Percentiles rank a stretch among this genome's conserved stretches.
Evolutionary conservation across 352 stramenopile genomes (phyloP).

Genomic region (Phytophthora sansomeana): DNA sequence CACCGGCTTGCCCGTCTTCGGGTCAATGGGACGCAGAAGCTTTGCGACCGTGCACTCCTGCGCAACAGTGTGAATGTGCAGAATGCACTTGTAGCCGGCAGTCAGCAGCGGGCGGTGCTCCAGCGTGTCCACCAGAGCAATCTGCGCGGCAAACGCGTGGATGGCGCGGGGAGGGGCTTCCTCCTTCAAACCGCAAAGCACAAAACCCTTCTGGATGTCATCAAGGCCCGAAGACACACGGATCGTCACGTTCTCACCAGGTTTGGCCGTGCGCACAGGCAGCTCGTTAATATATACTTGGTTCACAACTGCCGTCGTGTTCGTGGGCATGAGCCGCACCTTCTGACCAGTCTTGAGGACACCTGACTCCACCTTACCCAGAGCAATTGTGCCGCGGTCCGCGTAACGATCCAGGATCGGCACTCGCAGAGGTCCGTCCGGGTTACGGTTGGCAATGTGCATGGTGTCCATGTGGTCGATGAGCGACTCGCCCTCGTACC

Average conservation of each 20-base stretch:
- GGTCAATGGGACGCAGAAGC: constrained; percentile 90
- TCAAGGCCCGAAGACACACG: constrained; percentile 92
- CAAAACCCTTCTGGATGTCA: constrained; percentile 93
- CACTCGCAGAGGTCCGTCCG: constrained; percentile 93
- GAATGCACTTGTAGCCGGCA: constrained; percentile 97
- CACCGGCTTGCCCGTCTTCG: constrained; percentile 91
- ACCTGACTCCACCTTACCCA: constrained; percentile 98
- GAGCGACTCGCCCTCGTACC: constrained; percentile 96
- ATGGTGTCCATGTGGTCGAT: constrained; percentile 94
- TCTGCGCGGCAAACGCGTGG: constrained; percentile 91
- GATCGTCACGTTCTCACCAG: constrained; percentile 98
- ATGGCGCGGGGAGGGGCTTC: constrained; percentile 63
- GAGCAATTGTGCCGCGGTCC: constrained; percentile 96
- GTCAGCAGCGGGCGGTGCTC: constrained; percentile 97
- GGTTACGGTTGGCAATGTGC: constrained; percentile 91
- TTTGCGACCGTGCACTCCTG: constrained; percentile 96
- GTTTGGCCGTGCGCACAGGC: constrained; percentile 94
- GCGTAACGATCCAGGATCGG: constrained; percentile 98
- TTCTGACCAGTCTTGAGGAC: constrained; percentile 93
- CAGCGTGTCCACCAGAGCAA: constrained; percentile 97
- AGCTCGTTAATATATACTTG: constrained; percentile 94
- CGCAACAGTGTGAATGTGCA: constrained; percentile 97
- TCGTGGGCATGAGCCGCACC: constrained; percentile 96
- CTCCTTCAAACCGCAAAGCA: constrained; percentile 88
- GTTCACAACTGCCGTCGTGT: constrained; percentile 62